These are phyloP conservation scores for Nakaseomyces glabratus DNA, from an alignment of 1,139 yeast species.

Conservation along the genomic window DNA sequence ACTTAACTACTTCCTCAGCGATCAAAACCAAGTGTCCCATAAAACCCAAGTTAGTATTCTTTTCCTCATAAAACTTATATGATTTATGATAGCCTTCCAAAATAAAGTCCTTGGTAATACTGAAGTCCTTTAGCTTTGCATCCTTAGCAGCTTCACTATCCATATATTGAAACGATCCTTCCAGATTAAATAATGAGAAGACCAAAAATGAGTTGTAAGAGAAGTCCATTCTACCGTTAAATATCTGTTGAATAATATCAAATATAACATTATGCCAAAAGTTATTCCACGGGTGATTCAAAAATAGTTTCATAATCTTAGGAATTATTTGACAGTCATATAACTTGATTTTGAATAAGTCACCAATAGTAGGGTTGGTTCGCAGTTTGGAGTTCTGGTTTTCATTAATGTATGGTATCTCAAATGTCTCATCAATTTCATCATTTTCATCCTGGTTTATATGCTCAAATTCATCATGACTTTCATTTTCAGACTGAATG, in stretches of 20 bases:
- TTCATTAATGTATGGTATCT: conserved; percentile 42
- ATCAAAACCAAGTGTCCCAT: conserved; percentile 96
- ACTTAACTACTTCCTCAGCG: conserved; percentile 95
- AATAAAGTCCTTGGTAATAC: conserved; percentile 67
- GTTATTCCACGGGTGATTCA: conserved; percentile 95
- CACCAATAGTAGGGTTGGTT: conserved; percentile 77
- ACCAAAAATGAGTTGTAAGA: conserved; percentile 79
- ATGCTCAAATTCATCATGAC: conserved; percentile 8
- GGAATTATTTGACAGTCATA: conserved; percentile 75
- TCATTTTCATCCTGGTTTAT: conserved; percentile 12
- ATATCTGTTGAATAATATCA: conserved; percentile 92
- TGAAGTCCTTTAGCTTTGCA: conserved; percentile 38
- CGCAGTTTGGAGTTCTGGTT: conserved; percentile 55
- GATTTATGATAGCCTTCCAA: conserved; percentile 77
- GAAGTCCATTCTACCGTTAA: conserved; percentile 92
- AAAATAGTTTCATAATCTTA: conserved; percentile 72
- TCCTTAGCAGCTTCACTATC: conserved; percentile 7
- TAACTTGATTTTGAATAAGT: conserved; percentile 73
- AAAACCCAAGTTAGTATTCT: conserved; percentile 77
- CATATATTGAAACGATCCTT: conserved; percentile 22
- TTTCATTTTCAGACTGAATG: neutral
- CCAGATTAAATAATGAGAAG: conserved; percentile 26
- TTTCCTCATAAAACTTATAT: conserved; percentile 52
- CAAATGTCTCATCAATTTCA: conserved; percentile 37
- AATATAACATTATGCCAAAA: conserved; percentile 95